Evolutionary conservation across 192 early-diverging fungal genomes (phyloP), one percentile per base, ranked within the genome.

Genomic region (Coemansia sp.): DNA sequence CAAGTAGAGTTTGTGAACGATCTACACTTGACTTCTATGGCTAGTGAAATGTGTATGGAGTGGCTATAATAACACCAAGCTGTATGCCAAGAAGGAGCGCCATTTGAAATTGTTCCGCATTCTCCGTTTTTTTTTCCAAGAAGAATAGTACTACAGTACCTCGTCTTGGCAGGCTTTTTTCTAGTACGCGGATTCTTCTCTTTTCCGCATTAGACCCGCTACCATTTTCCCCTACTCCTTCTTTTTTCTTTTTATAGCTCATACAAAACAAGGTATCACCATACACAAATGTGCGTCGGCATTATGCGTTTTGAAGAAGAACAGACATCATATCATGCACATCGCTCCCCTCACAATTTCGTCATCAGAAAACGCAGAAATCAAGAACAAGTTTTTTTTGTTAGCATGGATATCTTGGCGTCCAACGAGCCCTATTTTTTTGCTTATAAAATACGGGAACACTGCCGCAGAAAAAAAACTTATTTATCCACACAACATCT

Each of bases 131-230:
- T 11, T 57, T 57, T 11, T 57, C 29, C 27, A 27, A 22, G 49
- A 18, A 16, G 8, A 24, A 54, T 54, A 54, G 27, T 27, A 11
- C 11, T 57, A 15, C 10, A 29, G 8, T 8, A 9, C 16, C 13
- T 51, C 31, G 2, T 60, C 57, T 60, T 60, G 57, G 57, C 57
- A 57, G 5, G 2, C 13, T 2, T 52, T 57, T 52, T 46, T 18
- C 16, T 15, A n/a, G 18, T 16, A n/a, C 16, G 20, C 11, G 54
- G 54, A 57, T 13, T 27, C 12, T 33, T 33, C 15, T 57, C 16
- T 60, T 60, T 60, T 60, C 57, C 57, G 57, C 57, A 60, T 60
- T 33, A 34, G 57, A 60, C 12, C 57, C 57, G 33, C 57, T 31
- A 34, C 15, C 29, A 11, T n/a, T 31, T 31, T 33, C 12, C 7